Base-by-base conservation (phyloP, 768 basidiomycete species). In the Pisolithus orientalis region DNA sequence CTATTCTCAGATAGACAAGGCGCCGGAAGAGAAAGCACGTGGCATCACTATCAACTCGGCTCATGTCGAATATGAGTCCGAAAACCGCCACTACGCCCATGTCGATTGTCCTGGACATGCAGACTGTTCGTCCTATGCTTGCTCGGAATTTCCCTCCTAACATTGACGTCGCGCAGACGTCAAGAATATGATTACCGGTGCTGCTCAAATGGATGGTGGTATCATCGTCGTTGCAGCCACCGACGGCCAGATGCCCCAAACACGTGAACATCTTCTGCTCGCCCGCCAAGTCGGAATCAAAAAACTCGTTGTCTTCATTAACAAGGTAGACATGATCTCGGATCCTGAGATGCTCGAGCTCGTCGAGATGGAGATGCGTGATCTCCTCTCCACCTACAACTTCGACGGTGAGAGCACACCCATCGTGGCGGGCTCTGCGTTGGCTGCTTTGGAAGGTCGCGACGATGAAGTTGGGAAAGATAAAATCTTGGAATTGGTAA, bases 361-460 rank as follows among this genome's bases (percentile, higher is more conserved):
- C 54, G 96, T 99, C 55, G 96, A 99, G 62, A 98, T 99, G 94
- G 96, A 99, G 80, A 99, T 99, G 85, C 86, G 96, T 54, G 96
- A 99, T 65, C 79, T 99, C 10, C 80, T 99, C 24, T 73, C 83
- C 4, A 84, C 83, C 13, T 98, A 97, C 75, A 90, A 92, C 62
- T 99, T 89, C 58, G 96, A 99, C 62, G 96, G 96, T 50, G 96
- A 99, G 70, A 80, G 86, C 62, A 98, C 96, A 0, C 96, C 96
- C n/a, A 97, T 99, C 62, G 70, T 98, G 65, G 94, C 92, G 88
- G 96, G 96, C 43, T 94, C 94, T 17, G 96, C 96, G 52, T 76
- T 99, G 53, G 93, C 94, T 53, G 95, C 95, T 48, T 79, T 99
- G 51, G 92, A 99, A 59, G 87, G 90, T 44, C 81, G 85, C 31